phyloP scores from a whole-genome alignment of 352 stramenopile genomes.

The Globisporangium recalcitrans region DNA sequence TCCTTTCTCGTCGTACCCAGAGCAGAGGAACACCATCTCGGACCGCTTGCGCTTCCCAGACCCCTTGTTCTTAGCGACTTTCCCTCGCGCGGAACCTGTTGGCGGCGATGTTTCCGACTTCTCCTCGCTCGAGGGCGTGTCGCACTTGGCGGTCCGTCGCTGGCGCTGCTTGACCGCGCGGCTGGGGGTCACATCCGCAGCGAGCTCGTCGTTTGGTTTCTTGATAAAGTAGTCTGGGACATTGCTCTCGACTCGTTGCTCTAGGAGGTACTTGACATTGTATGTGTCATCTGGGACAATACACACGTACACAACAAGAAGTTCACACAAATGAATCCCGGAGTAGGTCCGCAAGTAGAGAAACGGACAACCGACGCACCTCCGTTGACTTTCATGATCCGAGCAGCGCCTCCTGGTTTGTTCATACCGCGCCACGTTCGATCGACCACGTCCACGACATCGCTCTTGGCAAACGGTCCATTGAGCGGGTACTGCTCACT shows the following conservation, averaged over 20 bases:
- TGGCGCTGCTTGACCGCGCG: conserved; percentile 23
- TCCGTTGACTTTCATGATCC: conserved; percentile 60
- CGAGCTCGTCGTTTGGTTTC: conserved; percentile 29
- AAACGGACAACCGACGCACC: conserved; percentile 18
- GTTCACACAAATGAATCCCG: background rate
- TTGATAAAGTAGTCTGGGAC: conserved; percentile 39
- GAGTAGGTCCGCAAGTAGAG: background rate
- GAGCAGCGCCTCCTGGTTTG: conserved; percentile 83
- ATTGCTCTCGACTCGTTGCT: conserved; percentile 21
- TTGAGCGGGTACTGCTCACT: conserved; percentile 19
- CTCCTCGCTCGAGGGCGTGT: conserved; percentile 9
- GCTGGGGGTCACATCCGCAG: conserved; percentile 39
- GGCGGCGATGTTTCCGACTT: background rate
- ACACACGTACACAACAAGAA: conserved; percentile 10
- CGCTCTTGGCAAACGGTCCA: conserved; percentile 43
- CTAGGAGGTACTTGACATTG: conserved; percentile 59
- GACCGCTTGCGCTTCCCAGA: conserved; percentile 23
- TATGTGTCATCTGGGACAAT: conserved; percentile 35
- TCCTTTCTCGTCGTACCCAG: conserved; percentile 39
- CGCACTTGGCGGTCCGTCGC: conserved; percentile 14
- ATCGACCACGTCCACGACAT: conserved; percentile 83
- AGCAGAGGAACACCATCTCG: conserved; percentile 54
- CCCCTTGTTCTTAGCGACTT: background rate
- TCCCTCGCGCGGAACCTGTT: background rate
- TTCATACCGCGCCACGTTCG: conserved; percentile 91